Conservation (phyloP, 2,329 filamentous ascomycete genomes). For the Gnomoniopsis smithogilvyi region DNA sequence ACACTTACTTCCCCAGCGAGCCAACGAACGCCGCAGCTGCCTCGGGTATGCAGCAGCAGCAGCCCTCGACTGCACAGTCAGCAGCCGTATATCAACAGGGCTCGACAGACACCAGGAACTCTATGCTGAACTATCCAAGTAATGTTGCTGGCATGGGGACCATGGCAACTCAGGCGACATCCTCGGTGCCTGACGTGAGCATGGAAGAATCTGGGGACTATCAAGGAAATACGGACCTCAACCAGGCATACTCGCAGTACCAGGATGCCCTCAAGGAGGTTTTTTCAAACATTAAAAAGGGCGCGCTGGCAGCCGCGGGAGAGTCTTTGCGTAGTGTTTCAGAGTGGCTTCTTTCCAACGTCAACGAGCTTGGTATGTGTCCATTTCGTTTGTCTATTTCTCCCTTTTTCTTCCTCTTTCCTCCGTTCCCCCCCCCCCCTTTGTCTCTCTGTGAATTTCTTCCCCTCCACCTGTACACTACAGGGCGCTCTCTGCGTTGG, state of each 20-base stretch:
- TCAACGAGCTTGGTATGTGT: conserved; percentile 51
- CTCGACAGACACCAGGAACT: conserved; percentile 46
- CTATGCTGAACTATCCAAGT: conserved; percentile 53
- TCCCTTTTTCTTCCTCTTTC: too few relatives aligned
- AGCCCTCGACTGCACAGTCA: conserved; percentile 45
- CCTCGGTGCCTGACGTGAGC: conserved; percentile 40
- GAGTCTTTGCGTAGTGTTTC: conserved; percentile 52
- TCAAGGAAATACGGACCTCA: conserved; percentile 51
- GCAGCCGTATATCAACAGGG: conserved; percentile 65
- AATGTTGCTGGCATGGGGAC: conserved; percentile 44
- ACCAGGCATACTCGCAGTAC: conserved; percentile 67
- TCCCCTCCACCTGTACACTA: not conserved
- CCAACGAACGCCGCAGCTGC: conserved; percentile 59
- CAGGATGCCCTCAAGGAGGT: conserved; percentile 61
- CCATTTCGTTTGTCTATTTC: not conserved
- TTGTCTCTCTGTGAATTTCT: too few relatives aligned
- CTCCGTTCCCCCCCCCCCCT: too few relatives aligned
- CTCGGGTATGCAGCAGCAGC: conserved; percentile 48
- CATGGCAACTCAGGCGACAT: conserved; percentile 39
- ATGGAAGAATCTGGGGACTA: conserved; percentile 57
- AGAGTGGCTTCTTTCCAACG: conserved; percentile 54
- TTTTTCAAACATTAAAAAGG: conserved; percentile 66
- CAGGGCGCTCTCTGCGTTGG: not conserved
- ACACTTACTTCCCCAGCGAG: conserved; percentile 73
- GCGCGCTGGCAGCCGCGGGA: conserved; percentile 46